A percentile compares a stretch with the other conserved stretches of the same genome.
Conservation (phyloP, 768 basidiomycete species). For the Panaeolus papilionaceus region DNA sequence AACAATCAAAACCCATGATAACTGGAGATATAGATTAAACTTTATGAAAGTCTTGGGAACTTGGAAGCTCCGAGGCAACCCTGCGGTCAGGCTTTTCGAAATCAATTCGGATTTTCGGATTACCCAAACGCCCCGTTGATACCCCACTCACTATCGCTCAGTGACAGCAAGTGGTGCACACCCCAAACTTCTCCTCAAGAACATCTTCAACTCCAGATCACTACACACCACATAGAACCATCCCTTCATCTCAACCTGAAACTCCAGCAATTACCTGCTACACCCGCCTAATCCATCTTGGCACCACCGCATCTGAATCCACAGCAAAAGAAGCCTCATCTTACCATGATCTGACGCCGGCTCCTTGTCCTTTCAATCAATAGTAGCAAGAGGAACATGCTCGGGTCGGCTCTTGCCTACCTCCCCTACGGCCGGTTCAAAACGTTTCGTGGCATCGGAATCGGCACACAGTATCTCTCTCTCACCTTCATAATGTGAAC, state of each 20-base stretch:
- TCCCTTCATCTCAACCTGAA: not conserved
- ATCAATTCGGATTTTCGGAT: not conserved
- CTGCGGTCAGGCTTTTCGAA: not conserved
- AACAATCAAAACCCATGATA: not conserved
- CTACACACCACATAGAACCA: not conserved
- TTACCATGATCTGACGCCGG: not conserved
- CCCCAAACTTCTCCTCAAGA: not conserved
- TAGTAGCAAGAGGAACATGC: too few relatives aligned
- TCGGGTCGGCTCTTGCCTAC: not conserved
- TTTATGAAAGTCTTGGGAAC: not conserved
- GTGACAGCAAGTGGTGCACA: not conserved
- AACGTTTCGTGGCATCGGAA: not conserved
- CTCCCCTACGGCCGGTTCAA: conserved; percentile 11
- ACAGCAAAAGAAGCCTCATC: too few relatives aligned
- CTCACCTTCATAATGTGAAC: not conserved
- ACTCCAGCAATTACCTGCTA: not conserved
- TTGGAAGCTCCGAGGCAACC: not conserved
- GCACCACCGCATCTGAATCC: not conserved
- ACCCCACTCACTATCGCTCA: not conserved
- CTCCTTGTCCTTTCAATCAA: too few relatives aligned
- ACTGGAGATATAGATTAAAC: not conserved
- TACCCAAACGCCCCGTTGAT: not conserved
- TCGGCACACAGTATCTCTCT: not conserved
- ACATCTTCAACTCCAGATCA: too few relatives aligned
- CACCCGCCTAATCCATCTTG: not conserved